These are phyloP conservation scores for Lactifluus piperatus DNA, from an alignment of 768 basidiomycete genomes.

Conservation along the genomic window DNA sequence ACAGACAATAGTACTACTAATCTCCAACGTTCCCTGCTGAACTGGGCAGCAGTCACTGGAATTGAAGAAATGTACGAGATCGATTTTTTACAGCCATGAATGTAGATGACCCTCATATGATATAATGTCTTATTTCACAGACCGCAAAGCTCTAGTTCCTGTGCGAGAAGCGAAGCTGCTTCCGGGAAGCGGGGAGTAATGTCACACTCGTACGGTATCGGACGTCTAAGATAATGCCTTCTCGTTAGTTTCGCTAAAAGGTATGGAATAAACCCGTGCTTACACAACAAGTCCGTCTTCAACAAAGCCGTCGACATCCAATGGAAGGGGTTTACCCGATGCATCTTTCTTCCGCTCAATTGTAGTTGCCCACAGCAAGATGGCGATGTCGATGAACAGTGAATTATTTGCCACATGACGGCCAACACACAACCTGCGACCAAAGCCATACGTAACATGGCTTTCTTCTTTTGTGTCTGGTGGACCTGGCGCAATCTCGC, in stretches of 20 bases:
- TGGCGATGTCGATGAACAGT: slow-evolving; percentile 16
- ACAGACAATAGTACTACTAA: too few species aligned
- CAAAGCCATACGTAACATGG: slow-evolving; percentile 16
- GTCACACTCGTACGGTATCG: slow-evolving; percentile 13
- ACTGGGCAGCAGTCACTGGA: too few species aligned
- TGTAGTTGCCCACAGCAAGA: slow-evolving; percentile 12
- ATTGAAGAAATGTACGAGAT: too few species aligned
- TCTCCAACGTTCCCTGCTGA: too few species aligned
- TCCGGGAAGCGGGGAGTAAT: slow-evolving; percentile 16
- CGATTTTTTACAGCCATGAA: background rate
- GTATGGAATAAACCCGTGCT: background rate
- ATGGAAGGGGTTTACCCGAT: slow-evolving; percentile 1
- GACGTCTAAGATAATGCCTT: slow-evolving; percentile 3
- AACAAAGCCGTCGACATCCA: slow-evolving; percentile 19
- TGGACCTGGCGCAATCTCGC: slow-evolving; percentile 12
- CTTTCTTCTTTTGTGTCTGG: slow-evolving; percentile 19
- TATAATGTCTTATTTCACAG: background rate
- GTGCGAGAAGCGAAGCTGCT: background rate
- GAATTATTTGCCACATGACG: slow-evolving; percentile 18
- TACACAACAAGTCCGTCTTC: slow-evolving; percentile 19
- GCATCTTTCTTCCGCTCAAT: slow-evolving; percentile 14
- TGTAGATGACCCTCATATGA: background rate
- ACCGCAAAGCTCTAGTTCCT: slow-evolving; percentile 12
- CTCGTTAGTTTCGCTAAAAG: background rate
- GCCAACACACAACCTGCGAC: slow-evolving; percentile 18